These are phyloP conservation scores for Knoxdaviesia proteae DNA, from an alignment of 2,329 filamentous ascomycete species.

Conservation along the genomic window DNA sequence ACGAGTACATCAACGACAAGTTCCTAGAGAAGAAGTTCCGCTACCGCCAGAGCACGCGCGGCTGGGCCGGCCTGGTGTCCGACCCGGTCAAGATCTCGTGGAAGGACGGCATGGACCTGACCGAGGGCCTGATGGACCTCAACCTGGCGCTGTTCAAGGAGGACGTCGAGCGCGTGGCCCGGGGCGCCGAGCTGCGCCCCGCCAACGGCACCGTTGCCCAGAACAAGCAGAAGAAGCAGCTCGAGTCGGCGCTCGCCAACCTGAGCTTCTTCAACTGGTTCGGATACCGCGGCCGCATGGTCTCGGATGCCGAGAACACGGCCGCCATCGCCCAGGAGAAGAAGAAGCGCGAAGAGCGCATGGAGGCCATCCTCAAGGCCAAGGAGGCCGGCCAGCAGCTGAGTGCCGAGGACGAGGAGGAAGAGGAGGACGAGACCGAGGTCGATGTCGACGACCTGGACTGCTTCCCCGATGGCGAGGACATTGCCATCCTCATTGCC, in stretches of 20 bases:
- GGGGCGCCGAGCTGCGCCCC: slow-evolving; percentile 12
- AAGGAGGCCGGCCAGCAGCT: slow-evolving; percentile 30
- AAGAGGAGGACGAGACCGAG: slow-evolving; percentile 39
- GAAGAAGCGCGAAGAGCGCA: slow-evolving; percentile 24
- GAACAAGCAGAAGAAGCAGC: slow-evolving; percentile 20
- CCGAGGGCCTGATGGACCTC: slow-evolving; percentile 55
- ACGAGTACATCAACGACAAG: slow-evolving; percentile 62
- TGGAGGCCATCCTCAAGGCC: slow-evolving; percentile 23
- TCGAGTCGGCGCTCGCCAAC: slow-evolving; percentile 33
- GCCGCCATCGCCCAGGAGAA: slow-evolving; percentile 40
- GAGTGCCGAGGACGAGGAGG: slow-evolving; percentile 14
- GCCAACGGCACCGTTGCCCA: slow-evolving; percentile 18
- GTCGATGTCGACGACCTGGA: slow-evolving; percentile 51
- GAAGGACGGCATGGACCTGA: slow-evolving; percentile 74
- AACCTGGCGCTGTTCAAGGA: slow-evolving; percentile 50
- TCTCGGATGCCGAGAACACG: slow-evolving; percentile 52
- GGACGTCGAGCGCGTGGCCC: slow-evolving; percentile 22
- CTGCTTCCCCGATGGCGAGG: slow-evolving; percentile 74
- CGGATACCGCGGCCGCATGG: slow-evolving; percentile 49
- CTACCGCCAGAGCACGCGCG: slow-evolving; percentile 47
- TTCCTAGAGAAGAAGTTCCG: slow-evolving; percentile 83
- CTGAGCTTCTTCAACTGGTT: slow-evolving; percentile 82
- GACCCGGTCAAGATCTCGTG: slow-evolving; percentile 77
- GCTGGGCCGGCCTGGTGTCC: slow-evolving; percentile 60
- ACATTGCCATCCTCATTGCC: slow-evolving; percentile 57